Conservation (phyloP, 805 yeast genomes). For the Millerozyma miso region DNA sequence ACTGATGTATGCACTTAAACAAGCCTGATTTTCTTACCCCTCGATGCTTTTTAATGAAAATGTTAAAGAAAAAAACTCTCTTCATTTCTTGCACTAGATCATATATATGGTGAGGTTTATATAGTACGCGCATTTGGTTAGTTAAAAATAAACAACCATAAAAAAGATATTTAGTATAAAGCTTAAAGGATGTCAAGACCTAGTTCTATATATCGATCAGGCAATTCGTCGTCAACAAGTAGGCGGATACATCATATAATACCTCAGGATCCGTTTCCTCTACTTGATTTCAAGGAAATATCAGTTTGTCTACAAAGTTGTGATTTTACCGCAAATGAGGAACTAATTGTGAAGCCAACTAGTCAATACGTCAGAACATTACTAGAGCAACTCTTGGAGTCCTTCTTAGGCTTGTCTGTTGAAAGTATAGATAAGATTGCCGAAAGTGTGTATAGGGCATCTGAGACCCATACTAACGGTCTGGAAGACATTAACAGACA, state of each 20-base stretch:
- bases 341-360: slow-evolving; percentile 54
- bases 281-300: slow-evolving; percentile 57
- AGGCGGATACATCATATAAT: slow-evolving; percentile 15
- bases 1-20: too few relatives aligned
- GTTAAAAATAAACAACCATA: not conserved
- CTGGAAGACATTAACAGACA: slow-evolving; percentile 5
- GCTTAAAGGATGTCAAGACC: slow-evolving; percentile 24
- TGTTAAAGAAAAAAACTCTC: not conserved
- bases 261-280: slow-evolving; percentile 52
- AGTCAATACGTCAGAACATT: slow-evolving; percentile 50
- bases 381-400: slow-evolving; percentile 58
- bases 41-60: too few relatives aligned
- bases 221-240: slow-evolving; percentile 13
- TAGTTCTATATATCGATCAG: slow-evolving; percentile 25
- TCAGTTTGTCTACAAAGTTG: slow-evolving; percentile 57
- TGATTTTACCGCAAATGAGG: slow-evolving; percentile 59
- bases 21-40: too few relatives aligned
- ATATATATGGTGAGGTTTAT: not conserved
- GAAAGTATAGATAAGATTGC: slow-evolving; percentile 20
- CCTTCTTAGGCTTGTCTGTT: slow-evolving; percentile 50
- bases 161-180: not conserved
- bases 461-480: slow-evolving; percentile 5
- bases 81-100: not conserved
- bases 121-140: slow-evolving; percentile 1
- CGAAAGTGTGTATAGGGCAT: slow-evolving; percentile 5